Conservation (phyloP, 768 basidiomycete species). For the Gymnopilus junonius region DNA sequence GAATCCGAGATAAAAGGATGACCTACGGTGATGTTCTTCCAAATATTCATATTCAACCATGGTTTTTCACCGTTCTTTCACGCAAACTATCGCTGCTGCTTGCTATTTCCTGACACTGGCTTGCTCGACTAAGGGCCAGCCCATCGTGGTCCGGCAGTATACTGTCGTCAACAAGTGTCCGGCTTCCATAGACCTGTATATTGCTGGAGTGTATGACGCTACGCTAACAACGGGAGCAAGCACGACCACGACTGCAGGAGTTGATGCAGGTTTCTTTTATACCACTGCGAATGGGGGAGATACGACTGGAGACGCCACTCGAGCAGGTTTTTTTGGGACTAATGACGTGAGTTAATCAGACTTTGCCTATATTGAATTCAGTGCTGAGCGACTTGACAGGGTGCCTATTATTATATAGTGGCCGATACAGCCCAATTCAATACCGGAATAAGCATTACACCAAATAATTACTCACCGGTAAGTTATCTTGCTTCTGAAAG, state of each 20-base stretch:
- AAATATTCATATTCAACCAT: not conserved
- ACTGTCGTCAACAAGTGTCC: slow-evolving; percentile 28
- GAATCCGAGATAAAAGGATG: not conserved
- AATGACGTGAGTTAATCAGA: not conserved
- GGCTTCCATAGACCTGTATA: slow-evolving; percentile 19
- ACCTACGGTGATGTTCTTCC: not conserved
- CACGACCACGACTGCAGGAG: slow-evolving; percentile 13
- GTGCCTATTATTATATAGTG: slow-evolving; percentile 35
- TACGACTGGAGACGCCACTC: slow-evolving; percentile 18
- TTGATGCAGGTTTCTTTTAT: slow-evolving; percentile 24
- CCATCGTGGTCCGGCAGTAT: slow-evolving; percentile 7
- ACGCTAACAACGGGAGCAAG: slow-evolving; percentile 17
- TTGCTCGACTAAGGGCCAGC: not conserved
- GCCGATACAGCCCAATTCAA: slow-evolving; percentile 34
- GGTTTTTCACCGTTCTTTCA: not conserved
- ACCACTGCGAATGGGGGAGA: slow-evolving; percentile 25
- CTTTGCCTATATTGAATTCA: not conserved
- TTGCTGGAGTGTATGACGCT: slow-evolving; percentile 15
- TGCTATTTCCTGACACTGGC: not conserved
- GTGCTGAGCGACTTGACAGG: slow-evolving; percentile 6
- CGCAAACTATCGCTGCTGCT: not conserved
- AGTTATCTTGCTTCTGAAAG: not conserved
- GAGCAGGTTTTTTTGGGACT: slow-evolving; percentile 27
- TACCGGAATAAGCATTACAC: slow-evolving; percentile 34
- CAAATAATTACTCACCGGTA: slow-evolving; percentile 23